A percentile compares a stretch with the other conserved stretches of the same genome.
phyloP scores from a whole-genome alignment of 2,329 filamentous ascomycete species.

The Phialocephala sp. region DNA sequence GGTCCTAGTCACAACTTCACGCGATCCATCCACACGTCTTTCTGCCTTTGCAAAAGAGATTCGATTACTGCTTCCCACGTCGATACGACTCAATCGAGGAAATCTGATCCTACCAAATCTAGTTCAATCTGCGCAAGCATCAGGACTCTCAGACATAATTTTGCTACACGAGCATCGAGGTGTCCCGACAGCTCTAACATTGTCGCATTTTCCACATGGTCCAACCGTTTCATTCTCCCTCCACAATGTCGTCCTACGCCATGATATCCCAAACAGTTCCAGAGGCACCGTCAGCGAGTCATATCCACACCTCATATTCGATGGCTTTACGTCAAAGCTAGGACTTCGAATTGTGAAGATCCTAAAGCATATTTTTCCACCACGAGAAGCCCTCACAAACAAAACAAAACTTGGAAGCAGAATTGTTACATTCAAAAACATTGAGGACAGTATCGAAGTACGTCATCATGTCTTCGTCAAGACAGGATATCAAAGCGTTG shows the following conservation, averaged over 20 bases:
- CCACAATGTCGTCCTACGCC: constrained; percentile 90
- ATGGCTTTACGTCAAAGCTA: constrained; percentile 83
- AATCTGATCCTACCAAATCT: constrained; percentile 88
- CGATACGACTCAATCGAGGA: constrained; percentile 88
- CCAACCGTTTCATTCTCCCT: constrained; percentile 87
- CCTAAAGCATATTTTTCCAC: constrained; percentile 92
- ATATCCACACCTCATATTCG: constrained; percentile 95
- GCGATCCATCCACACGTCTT: constrained; percentile 83
- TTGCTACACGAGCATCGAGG: constrained; percentile 92
- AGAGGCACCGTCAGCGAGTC: constrained; percentile 89
- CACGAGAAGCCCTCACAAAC: constrained; percentile 74
- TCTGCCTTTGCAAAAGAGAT: constrained; percentile 95
- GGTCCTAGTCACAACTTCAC: constrained; percentile 87
- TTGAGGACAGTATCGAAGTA: constrained; percentile 92
- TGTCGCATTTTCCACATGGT: constrained; percentile 87
- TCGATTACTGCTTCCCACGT: constrained; percentile 79
- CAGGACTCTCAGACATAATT: constrained; percentile 83
- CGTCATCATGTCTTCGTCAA: constrained; percentile 93
- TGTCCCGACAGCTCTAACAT: constrained; percentile 85
- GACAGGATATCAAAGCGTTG: constrained; percentile 88
- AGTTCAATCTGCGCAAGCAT: constrained; percentile 78
- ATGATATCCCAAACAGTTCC: constrained; percentile 88
- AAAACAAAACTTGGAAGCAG: constrained; percentile 82
- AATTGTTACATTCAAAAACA: constrained; percentile 93
- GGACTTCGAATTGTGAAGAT: constrained; percentile 87